phyloP scores from a whole-genome alignment of 2,329 filamentous ascomycete species.

The Verticillium albo-atrum region DNA sequence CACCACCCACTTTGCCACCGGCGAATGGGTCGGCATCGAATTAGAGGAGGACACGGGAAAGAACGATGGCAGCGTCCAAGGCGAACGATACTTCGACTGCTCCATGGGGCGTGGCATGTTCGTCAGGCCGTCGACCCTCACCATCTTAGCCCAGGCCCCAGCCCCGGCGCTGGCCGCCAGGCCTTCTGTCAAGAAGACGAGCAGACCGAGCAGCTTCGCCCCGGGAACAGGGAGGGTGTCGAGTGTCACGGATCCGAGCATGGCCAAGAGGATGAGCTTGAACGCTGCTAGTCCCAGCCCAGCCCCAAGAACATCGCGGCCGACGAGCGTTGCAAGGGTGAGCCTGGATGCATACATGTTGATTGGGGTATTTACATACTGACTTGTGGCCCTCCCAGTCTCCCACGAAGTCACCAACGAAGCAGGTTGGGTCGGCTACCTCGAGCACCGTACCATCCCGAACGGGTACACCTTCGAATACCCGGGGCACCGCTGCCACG shows the following conservation, averaged over 20 bases:
- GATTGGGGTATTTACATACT: not conserved
- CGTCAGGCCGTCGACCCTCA: slow-evolving; percentile 67
- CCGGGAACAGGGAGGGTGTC: slow-evolving; percentile 32
- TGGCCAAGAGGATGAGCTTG: slow-evolving; percentile 61
- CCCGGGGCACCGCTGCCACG: slow-evolving; percentile 36
- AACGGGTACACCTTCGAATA: slow-evolving; percentile 60
- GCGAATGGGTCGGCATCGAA: slow-evolving; percentile 88
- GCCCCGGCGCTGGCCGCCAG: slow-evolving; percentile 27
- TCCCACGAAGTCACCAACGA: slow-evolving; percentile 75
- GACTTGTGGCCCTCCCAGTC: slow-evolving; percentile 47
- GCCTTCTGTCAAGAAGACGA: slow-evolving; percentile 33
- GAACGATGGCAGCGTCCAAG: slow-evolving; percentile 89
- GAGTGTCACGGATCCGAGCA: slow-evolving; percentile 44
- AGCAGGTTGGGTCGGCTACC: slow-evolving; percentile 55
- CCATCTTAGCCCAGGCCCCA: slow-evolving; percentile 47
- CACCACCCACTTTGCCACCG: slow-evolving; percentile 71
- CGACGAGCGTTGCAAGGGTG: slow-evolving; percentile 54
- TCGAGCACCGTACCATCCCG: slow-evolving; percentile 57
- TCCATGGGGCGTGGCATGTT: slow-evolving; percentile 77
- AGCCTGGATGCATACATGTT: slow-evolving; percentile 18
- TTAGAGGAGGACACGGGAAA: slow-evolving; percentile 79
- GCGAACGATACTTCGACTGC: slow-evolving; percentile 86
- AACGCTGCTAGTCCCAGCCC: slow-evolving; percentile 72
- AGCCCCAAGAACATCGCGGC: slow-evolving; percentile 50
- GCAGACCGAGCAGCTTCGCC: slow-evolving; percentile 47